Percentiles rank a stretch among this genome's conserved stretches.
Conservation (phyloP, 1,284 basidiomycete genomes). For the Veloporphyrellus conicus region DNA sequence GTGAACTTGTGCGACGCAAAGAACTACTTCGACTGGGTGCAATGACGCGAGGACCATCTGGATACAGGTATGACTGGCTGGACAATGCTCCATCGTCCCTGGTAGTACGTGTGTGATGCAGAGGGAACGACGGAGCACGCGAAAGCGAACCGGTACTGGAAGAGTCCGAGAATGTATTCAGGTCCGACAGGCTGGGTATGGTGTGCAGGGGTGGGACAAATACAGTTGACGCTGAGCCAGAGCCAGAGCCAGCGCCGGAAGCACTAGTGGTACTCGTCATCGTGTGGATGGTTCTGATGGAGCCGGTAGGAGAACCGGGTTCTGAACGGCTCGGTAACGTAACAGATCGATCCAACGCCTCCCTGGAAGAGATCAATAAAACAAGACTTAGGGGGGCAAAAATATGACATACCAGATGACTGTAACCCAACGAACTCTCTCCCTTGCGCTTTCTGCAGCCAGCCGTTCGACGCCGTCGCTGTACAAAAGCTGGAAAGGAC, state of each 20-base stretch:
- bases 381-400: not conserved
- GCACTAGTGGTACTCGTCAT: conserved; percentile 38
- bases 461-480: conserved; percentile 81
- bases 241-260: conserved; percentile 36
- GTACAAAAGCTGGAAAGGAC: conserved; percentile 85
- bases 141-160: conserved; percentile 39
- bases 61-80: conserved; percentile 60
- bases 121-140: conserved; percentile 43
- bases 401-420: conserved; percentile 66
- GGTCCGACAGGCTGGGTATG: conserved; percentile 63
- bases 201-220: conserved; percentile 66
- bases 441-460: conserved; percentile 76
- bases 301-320: conserved; percentile 65
- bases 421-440: conserved; percentile 84
- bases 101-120: conserved; percentile 58
- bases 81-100: conserved; percentile 66
- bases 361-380: conserved; percentile 45
- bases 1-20: conserved; percentile 65
- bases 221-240: conserved; percentile 62
- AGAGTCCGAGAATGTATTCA: conserved; percentile 34
- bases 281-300: conserved; percentile 65
- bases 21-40: conserved; percentile 57
- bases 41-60: conserved; percentile 64
- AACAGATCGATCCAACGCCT: conserved; percentile 53
- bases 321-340: conserved; percentile 48